Evolutionary conservation across 2,329 filamentous ascomycete genomes (phyloP).

Genomic region (Pseudohalonectria lignicola): DNA sequence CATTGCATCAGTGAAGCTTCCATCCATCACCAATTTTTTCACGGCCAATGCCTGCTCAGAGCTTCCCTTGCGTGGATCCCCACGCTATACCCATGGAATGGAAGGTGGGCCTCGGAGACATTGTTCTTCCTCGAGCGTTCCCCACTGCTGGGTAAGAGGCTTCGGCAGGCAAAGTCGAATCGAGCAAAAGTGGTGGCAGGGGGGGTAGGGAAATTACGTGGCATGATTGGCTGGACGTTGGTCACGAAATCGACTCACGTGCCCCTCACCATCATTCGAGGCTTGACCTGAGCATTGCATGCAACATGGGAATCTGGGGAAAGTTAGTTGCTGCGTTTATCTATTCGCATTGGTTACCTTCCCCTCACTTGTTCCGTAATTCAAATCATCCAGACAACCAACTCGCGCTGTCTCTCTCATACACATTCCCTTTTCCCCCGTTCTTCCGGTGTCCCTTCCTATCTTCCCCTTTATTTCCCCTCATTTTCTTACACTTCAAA

Average conservation of each 20-base stretch:
- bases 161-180: too few relatives aligned
- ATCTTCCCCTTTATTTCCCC: constrained; percentile 4
- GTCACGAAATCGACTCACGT: background rate
- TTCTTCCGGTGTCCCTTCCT: constrained; percentile 1
- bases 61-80: too few relatives aligned
- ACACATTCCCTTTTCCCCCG: constrained; percentile 1
- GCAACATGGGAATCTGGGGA: constrained; percentile 2
- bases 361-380: background rate
- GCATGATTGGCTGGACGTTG: background rate
- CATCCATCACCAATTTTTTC: too few relatives aligned
- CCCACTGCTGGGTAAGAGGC: too few relatives aligned
- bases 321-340: background rate
- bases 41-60: too few relatives aligned
- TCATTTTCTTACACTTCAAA: constrained; percentile 6
- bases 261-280: background rate
- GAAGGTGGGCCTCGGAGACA: too few relatives aligned
- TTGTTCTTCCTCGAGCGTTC: too few relatives aligned
- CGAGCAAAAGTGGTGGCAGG: too few relatives aligned
- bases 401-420: too few relatives aligned
- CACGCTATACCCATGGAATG: too few relatives aligned
- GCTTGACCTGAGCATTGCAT: background rate
- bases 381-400: background rate
- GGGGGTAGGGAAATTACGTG: background rate
- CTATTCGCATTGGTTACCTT: background rate
- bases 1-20: too few relatives aligned